These are phyloP conservation scores for Hymenoscyphus albidus DNA, from an alignment of 2,329 filamentous ascomycete genomes.

Conservation along the genomic window DNA sequence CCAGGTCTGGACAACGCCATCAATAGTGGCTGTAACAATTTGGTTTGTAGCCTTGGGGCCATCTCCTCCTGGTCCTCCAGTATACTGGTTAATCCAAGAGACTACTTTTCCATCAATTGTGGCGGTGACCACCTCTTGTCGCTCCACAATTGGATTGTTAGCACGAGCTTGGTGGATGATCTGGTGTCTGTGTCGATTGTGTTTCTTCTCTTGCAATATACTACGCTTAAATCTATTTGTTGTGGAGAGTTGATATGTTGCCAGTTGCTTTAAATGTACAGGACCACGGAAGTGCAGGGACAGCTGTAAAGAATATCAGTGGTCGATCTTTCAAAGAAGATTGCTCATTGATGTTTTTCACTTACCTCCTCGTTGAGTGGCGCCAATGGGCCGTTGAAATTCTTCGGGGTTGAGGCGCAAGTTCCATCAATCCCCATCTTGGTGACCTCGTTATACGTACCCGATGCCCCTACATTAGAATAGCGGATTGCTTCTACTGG, in stretches of 20 bases:
- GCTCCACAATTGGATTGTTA: slow-evolving; percentile 40
- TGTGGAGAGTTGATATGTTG: slow-evolving; percentile 58
- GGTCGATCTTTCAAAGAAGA: background rate
- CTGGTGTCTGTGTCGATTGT: slow-evolving; percentile 47
- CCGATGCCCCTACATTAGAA: slow-evolving; percentile 53
- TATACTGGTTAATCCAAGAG: slow-evolving; percentile 56
- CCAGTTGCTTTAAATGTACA: slow-evolving; percentile 61
- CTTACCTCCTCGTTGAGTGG: slow-evolving; percentile 69
- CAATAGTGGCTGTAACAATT: slow-evolving; percentile 27
- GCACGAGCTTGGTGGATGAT: slow-evolving; percentile 40
- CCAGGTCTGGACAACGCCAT: slow-evolving; percentile 28
- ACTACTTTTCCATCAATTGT: slow-evolving; percentile 55
- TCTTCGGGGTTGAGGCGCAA: slow-evolving; percentile 50
- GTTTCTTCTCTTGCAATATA: slow-evolving; percentile 34
- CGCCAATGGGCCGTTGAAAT: slow-evolving; percentile 58
- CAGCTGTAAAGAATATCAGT: slow-evolving; percentile 44
- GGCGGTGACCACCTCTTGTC: slow-evolving; percentile 47
- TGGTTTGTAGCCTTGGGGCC: slow-evolving; percentile 19
- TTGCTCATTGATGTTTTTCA: slow-evolving; percentile 7
- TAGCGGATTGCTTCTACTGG: slow-evolving; percentile 66
- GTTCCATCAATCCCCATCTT: slow-evolving; percentile 52
- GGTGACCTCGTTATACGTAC: slow-evolving; percentile 62
- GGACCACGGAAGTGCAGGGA: slow-evolving; percentile 72
- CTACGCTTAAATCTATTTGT: slow-evolving; percentile 35
- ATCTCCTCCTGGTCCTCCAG: slow-evolving; percentile 22